phyloP scores from a whole-genome alignment of 2,329 filamentous ascomycete genomes.

The Gliomastix tumulicola region DNA sequence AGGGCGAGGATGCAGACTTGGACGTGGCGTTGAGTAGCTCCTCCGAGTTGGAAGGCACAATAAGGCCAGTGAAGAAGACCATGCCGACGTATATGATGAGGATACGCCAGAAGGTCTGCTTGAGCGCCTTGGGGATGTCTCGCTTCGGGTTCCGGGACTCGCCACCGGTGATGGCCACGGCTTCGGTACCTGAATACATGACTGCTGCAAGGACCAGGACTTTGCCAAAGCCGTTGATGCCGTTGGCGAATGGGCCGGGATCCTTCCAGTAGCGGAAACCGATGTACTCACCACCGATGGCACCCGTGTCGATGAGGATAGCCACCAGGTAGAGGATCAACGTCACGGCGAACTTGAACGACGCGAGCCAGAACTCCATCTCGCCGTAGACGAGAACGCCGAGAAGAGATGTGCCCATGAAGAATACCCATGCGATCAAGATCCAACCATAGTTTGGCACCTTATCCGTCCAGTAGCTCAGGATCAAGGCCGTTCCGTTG shows the following conservation, averaged over 20 bases:
- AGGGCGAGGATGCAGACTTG: slow-evolving; percentile 40
- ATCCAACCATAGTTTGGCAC: slow-evolving; percentile 8
- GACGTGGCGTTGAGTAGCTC: slow-evolving; percentile 37
- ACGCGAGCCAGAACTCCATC: slow-evolving; percentile 8
- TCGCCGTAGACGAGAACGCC: slow-evolving; percentile 8
- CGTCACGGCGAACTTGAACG: background rate
- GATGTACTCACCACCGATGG: slow-evolving; percentile 11
- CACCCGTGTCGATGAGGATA: slow-evolving; percentile 10
- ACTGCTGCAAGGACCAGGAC: slow-evolving; percentile 6
- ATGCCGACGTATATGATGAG: slow-evolving; percentile 35
- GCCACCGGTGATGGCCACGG: slow-evolving; percentile 12
- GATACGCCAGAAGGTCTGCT: slow-evolving; percentile 14
- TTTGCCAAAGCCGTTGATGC: slow-evolving; percentile 8
- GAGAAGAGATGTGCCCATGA: slow-evolving; percentile 7
- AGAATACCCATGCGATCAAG: slow-evolving; percentile 7
- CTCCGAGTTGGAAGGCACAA: slow-evolving; percentile 44
- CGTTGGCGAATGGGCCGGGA: slow-evolving; percentile 4
- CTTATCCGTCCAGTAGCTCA: slow-evolving; percentile 4
- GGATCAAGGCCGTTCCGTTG: background rate
- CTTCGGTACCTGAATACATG: slow-evolving; percentile 8
- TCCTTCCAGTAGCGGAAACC: slow-evolving; percentile 6
- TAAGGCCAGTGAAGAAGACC: slow-evolving; percentile 45
- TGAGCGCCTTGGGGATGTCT: slow-evolving; percentile 17
- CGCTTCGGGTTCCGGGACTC: slow-evolving; percentile 35
- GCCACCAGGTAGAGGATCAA: background rate